phyloP scores from a whole-genome alignment of 352 stramenopile genomes.

The Pythium monospermum region DNA sequence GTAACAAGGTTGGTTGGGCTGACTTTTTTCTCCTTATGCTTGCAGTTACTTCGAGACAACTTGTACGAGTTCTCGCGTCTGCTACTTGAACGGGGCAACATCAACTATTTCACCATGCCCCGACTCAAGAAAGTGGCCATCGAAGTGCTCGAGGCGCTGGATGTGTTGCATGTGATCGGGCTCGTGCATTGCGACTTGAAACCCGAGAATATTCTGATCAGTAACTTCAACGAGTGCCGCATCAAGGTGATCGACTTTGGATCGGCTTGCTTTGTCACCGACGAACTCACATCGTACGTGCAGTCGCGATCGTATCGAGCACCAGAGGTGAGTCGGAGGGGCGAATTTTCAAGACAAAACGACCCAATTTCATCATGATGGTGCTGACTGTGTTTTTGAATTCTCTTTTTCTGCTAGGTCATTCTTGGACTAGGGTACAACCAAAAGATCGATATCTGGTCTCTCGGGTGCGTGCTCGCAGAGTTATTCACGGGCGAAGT shows the following conservation, averaged over 20 bases:
- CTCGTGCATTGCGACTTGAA: conserved; percentile 99
- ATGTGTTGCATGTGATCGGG: conserved; percentile 83
- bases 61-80: conserved; percentile 97
- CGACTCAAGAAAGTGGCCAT: conserved; percentile 92
- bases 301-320: conserved; percentile 97
- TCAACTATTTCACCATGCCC: conserved; percentile 94
- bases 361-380: no score
- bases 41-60: conserved; percentile 93
- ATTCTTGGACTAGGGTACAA: conserved; percentile 94
- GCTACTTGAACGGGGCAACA: conserved; percentile 61
- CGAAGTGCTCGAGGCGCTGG: conserved; percentile 92
- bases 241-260: conserved; percentile 99
- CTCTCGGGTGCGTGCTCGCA: conserved; percentile 81
- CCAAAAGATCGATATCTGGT: conserved; percentile 88
- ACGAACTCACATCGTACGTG: conserved; percentile 96
- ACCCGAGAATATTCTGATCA: conserved; percentile 95
- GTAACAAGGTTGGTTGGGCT: not conserved
- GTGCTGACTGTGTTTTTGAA: not conserved
- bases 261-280: conserved; percentile 93
- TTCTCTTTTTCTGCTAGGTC: no score
- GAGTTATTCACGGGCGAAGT: conserved; percentile 87
- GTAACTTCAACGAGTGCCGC: conserved; percentile 86
- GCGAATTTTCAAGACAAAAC: no score
- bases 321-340: conserved; percentile 89
- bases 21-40: conserved; percentile 1